A percentile compares a stretch with the other conserved stretches of the same genome.
phyloP scores from a whole-genome alignment of 768 basidiomycete species.

The Hortiboletus campestris region DNA sequence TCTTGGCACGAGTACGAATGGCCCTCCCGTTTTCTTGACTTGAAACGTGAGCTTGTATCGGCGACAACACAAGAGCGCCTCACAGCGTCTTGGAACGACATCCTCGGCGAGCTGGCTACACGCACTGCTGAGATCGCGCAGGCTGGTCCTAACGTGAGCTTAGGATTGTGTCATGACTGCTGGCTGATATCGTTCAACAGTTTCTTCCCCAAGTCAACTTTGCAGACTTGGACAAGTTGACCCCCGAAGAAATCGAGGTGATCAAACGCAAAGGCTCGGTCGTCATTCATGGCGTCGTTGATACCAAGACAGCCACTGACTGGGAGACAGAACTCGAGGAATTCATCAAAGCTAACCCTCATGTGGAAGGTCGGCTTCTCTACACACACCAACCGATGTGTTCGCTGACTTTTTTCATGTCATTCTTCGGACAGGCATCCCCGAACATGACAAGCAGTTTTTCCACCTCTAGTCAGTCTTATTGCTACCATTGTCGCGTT shows the following conservation, averaged over 20 bases:
- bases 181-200: constrained; percentile 30
- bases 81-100: constrained; percentile 56
- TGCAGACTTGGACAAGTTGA: constrained; percentile 47
- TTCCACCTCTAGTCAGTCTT: constrained; percentile 64
- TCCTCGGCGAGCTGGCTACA: constrained; percentile 49
- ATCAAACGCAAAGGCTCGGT: constrained; percentile 59
- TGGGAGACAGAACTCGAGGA: constrained; percentile 60
- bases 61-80: constrained; percentile 47
- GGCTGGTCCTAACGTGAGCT: constrained; percentile 48
- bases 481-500: background rate
- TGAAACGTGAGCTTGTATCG: constrained; percentile 57
- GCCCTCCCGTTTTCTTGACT: constrained; percentile 47
- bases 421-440: constrained; percentile 39
- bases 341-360: constrained; percentile 57
- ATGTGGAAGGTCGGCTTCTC: constrained; percentile 43
- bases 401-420: background rate
- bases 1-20: constrained; percentile 44
- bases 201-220: constrained; percentile 64
- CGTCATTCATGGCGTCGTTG: constrained; percentile 60
- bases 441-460: constrained; percentile 64
- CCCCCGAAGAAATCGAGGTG: constrained; percentile 42
- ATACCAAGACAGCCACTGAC: constrained; percentile 48
- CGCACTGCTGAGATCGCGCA: constrained; percentile 44
- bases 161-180: background rate
- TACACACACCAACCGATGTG: background rate